Evolutionary conservation across 2,329 filamentous ascomycete genomes (phyloP).

Genomic region (Coleophoma cylindrospora): DNA sequence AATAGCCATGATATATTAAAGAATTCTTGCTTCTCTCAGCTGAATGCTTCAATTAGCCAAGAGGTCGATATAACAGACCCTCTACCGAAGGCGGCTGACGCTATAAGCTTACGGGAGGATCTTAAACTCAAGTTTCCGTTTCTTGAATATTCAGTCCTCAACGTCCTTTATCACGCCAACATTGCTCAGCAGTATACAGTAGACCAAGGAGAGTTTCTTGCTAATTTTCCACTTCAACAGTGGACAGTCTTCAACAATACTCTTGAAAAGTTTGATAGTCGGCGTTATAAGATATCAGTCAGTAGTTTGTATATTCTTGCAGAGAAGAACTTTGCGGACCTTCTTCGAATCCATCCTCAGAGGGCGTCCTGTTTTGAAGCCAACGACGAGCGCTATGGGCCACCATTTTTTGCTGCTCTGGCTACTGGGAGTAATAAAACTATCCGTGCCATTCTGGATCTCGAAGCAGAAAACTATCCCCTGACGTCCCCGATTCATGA

Average conservation of each 20-base stretch:
- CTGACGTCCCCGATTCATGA: slow-evolving; percentile 1
- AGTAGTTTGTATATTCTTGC: slow-evolving; percentile 32
- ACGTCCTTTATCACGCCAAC: slow-evolving; percentile 37
- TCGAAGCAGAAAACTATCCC: slow-evolving; percentile 3
- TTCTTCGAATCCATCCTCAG: slow-evolving; percentile 22
- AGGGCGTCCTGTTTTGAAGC: slow-evolving; percentile 14
- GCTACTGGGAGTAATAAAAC: slow-evolving; percentile 24
- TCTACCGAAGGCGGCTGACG: slow-evolving; percentile 8
- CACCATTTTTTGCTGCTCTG: slow-evolving; percentile 31
- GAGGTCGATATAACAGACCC: slow-evolving; percentile 8
- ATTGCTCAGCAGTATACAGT: slow-evolving; percentile 24
- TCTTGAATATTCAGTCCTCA: slow-evolving; percentile 36
- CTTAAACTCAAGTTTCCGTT: slow-evolving; percentile 33
- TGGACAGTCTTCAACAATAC: slow-evolving; percentile 29
- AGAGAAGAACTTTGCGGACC: slow-evolving; percentile 20
- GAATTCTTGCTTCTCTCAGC: slow-evolving; percentile 16
- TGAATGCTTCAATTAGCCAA: slow-evolving; percentile 9
- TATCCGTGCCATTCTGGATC: slow-evolving; percentile 17
- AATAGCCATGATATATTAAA: slow-evolving; percentile 18
- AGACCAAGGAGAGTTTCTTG: slow-evolving; percentile 29
- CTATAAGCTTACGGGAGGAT: slow-evolving; percentile 14
- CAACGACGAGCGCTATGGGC: slow-evolving; percentile 25
- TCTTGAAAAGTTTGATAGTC: slow-evolving; percentile 20
- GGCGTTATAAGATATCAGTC: slow-evolving; percentile 18
- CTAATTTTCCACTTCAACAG: slow-evolving; percentile 17